Evolutionary conservation across 1,284 basidiomycete species (phyloP), one percentile per base, ranked within the genome.

Genomic region (Meira miltonrushii): DNA sequence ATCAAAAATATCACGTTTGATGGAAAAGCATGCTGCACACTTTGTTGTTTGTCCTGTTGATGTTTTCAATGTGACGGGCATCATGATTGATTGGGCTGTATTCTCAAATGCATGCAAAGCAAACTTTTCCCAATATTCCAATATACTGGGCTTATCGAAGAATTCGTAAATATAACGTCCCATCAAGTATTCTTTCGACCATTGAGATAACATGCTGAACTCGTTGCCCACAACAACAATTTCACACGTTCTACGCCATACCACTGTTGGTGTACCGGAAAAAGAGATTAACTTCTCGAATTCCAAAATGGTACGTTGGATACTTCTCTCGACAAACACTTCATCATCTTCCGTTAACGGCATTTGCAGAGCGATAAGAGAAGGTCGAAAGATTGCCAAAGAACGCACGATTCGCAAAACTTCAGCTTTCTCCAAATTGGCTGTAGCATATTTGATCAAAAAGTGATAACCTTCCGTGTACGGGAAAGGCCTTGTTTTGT

Each of bases 261-360:
- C 90, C n/a, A 95, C 92, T 0, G 94, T 98, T 1, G 94, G 95
- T n/a, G 95, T 98, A 5, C 94, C 95, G 63, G 89, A 93, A 79
- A 92, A 95, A 46, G 90, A 92, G 66, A 98, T 94, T 2, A 59
- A 48, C 41, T 51, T 54, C 41, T 61, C 59, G 19, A 53, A 39
- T 55, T 61, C 51, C 68, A 96, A 83, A 65, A 96, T 82, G 25
- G 92, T 92, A 46, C 94, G 84, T 79, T 96, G 93, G 78, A 97
- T 92, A 66, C 90, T 93, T 66, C 88, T 87, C 80, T 97, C 93
- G 58, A 96, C 88, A 79, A 97, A 97, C 2, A 72, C 69, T 61
- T 74, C 75, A 59, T 76, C 74, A 38, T 76, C 74, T 50, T 77
- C 70, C 12, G 67, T 73, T 15, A 73, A 54, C 9, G 69, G 64